Percentiles rank a stretch among this genome's conserved stretches.
Conservation (phyloP, 176 grass and related monocot species). For the Cenchrus americanus region DNA sequence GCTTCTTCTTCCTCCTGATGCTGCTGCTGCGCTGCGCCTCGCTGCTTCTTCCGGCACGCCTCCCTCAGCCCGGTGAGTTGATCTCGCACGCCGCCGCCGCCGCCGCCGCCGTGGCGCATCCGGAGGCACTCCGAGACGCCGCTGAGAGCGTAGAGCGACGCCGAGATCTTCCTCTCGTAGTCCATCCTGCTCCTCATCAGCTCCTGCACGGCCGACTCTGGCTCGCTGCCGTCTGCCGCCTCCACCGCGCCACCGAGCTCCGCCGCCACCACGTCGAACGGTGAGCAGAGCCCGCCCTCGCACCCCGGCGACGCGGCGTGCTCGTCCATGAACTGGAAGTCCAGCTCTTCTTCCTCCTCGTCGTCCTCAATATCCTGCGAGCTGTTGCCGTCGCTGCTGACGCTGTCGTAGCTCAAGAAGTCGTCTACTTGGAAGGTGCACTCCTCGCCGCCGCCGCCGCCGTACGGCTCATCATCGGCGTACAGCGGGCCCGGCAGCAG, state of each 20-base stretch:
- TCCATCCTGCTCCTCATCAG: slow-evolving; percentile 69
- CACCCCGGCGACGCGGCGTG: slow-evolving; percentile 22
- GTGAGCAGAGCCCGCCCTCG: slow-evolving; percentile 52
- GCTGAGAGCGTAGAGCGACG: slow-evolving; percentile 65
- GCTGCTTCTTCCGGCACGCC: slow-evolving; percentile 60
- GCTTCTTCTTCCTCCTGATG: slow-evolving; percentile 15
- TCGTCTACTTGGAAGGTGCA: slow-evolving; percentile 57
- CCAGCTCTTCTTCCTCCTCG: slow-evolving; percentile 38
- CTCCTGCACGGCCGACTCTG: slow-evolving; percentile 44
- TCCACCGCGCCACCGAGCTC: slow-evolving; percentile 39
- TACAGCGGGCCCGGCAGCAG: background rate
- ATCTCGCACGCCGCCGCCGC: slow-evolving; percentile 23
- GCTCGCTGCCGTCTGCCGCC: background rate
- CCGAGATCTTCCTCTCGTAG: slow-evolving; percentile 76
- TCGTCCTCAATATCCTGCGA: slow-evolving; percentile 42
- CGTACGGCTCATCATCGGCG: background rate
- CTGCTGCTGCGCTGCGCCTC: background rate
- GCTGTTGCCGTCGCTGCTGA: background rate
- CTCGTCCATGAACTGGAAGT: slow-evolving; percentile 73
- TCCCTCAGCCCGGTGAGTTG: slow-evolving; percentile 62
- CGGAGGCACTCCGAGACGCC: slow-evolving; percentile 75
- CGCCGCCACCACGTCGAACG: slow-evolving; percentile 55
- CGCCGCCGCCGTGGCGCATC: slow-evolving; percentile 27
- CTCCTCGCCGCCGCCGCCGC: slow-evolving; percentile 31
- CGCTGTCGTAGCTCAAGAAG: slow-evolving; percentile 56